Percentiles rank a stretch among this genome's conserved stretches.
Conservation (phyloP, 306 rosid species). For the Heteromeles arbutifolia region DNA sequence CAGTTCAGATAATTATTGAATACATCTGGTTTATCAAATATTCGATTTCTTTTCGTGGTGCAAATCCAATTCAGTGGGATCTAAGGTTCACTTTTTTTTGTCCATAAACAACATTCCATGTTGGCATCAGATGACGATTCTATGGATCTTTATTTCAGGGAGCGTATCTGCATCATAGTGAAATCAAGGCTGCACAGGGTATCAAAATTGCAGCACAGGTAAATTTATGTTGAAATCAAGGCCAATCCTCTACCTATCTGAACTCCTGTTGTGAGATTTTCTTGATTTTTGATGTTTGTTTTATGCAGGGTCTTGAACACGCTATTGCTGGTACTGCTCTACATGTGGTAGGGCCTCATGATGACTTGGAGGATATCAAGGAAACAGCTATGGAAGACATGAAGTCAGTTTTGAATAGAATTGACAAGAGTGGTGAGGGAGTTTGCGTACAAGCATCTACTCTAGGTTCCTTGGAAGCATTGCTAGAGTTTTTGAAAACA, state of each 20-base stretch:
- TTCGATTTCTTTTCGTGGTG: neutral
- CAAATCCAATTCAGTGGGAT: neutral
- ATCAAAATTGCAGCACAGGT: conserved; percentile 96
- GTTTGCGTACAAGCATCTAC: conserved; percentile 99
- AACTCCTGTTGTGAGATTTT: neutral
- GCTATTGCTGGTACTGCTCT: conserved; percentile 93
- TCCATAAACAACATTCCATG: neutral
- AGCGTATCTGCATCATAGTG: conserved; percentile 75
- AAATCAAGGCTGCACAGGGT: conserved; percentile 99
- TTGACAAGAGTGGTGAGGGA: conserved; percentile 87
- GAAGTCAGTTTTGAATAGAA: conserved; percentile 77
- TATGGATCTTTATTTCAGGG: conserved; percentile 58
- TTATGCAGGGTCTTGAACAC: conserved; percentile 81
- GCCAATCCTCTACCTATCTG: neutral
- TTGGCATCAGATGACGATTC: neutral
- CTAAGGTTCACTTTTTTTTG: neutral
- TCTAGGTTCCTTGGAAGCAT: conserved; percentile 92
- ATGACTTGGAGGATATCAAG: conserved; percentile 75
- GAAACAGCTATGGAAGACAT: conserved; percentile 78
- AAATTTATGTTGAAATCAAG: conserved; percentile 21
- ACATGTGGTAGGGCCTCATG: conserved; percentile 74
- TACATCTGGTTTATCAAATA: neutral
- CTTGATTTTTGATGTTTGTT: neutral
- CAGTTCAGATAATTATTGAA: neutral
- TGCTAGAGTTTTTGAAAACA: conserved; percentile 84